phyloP scores from a whole-genome alignment of 2,329 filamentous ascomycete genomes.

The Knoxdaviesia capensis region DNA sequence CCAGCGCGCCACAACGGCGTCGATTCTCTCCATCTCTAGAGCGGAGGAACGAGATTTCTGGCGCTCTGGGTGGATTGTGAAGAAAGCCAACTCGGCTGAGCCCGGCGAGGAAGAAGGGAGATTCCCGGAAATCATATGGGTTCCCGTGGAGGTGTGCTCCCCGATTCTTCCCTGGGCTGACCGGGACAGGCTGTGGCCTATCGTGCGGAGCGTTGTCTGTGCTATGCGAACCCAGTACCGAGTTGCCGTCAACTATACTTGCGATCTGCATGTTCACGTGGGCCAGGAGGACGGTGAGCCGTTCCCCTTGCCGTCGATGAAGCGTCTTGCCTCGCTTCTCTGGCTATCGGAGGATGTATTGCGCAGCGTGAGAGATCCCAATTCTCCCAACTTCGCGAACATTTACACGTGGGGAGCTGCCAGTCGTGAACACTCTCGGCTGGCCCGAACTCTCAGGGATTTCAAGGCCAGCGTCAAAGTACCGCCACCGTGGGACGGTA shows the following conservation, averaged over 20 bases:
- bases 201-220: conserved; percentile 9
- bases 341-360: conserved; percentile 17
- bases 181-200: conserved; percentile 2
- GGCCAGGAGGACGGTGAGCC: conserved; percentile 13
- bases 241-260: conserved; percentile 15
- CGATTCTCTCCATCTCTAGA: too few species aligned
- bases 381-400: conserved; percentile 16
- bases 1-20: too few species aligned
- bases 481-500: background rate
- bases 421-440: conserved; percentile 3
- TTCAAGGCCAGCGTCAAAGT: too few species aligned
- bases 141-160: conserved; percentile 17
- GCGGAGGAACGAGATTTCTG: conserved; percentile 10
- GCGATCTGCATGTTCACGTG: conserved; percentile 19
- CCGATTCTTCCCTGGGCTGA: conserved; percentile 13
- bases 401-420: conserved; percentile 16
- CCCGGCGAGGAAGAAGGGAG: conserved; percentile 9
- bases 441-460: background rate
- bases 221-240: conserved; percentile 8
- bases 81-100: conserved; percentile 18
- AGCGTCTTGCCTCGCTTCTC: conserved; percentile 14
- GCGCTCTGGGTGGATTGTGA: conserved; percentile 18
- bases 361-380: conserved; percentile 15
- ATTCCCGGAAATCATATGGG: conserved; percentile 11
- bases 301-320: conserved; percentile 13